Base-by-base conservation (phyloP, 768 basidiomycete genomes). In the Lactifluus echinatus region DNA sequence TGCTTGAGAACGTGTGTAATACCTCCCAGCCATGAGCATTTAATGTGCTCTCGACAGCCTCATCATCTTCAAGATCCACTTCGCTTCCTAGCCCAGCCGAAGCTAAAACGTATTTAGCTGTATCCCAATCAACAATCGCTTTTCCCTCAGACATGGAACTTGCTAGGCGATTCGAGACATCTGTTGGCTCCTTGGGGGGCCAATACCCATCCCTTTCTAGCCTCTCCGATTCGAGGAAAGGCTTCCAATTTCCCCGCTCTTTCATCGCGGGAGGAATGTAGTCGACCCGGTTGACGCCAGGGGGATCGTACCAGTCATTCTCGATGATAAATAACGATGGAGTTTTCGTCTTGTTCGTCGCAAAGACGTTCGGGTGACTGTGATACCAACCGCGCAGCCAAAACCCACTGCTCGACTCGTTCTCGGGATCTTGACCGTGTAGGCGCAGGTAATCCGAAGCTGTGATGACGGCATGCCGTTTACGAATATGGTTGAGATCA, bases 401-500 rank as follows among this genome's bases (percentile, higher is more conserved):
- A 23, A 66, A 65, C 48, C 76, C 76, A 43, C 68, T 71, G 54
- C 68, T 66, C 56, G 65, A 65, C 53, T 77, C 76, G 23, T 64
- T 56, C 12, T 66, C 60, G 23, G 71, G 69, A 8, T 69, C 53
- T 45, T 72, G 68, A 37, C 63, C 64, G 55, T 78, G 74, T 21
- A 77, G 67, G 24, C 70, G 70, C 56, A 77, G 70, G 55, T 74
- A 77, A 42, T 77, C 76, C 11, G 72, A 66, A 26, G 72, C 65
- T n/a, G 72, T 72, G 60, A 78, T 55, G 52, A 77, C 71, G 17
- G 72, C 65, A 15, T 76, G 69, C 2, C 53, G 62, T 37, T 56
- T 54, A 34, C 75, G 74, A 15, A 77, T 69, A 53, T 70, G 70
- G 33, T 73, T 71, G 37, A 77, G 55, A 60, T 78, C 72, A 52